phyloP scores from a whole-genome alignment of 1,284 basidiomycete genomes.

The Trichosporon faecale region DNA sequence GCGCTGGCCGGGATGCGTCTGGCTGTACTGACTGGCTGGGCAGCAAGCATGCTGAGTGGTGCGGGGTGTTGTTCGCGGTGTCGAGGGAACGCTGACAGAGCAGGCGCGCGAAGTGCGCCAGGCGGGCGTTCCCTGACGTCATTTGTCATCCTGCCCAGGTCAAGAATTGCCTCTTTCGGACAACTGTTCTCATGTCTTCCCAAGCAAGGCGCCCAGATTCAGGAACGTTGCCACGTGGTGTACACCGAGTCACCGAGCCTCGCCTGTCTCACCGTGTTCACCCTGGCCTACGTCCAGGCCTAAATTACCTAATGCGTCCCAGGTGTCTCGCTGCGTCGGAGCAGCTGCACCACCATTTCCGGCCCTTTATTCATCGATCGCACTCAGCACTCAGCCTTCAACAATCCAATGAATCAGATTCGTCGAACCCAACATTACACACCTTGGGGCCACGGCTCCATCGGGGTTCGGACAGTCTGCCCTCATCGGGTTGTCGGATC shows the following conservation, averaged over 20 bases:
- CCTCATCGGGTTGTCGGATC: neutral
- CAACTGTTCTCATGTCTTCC: neutral
- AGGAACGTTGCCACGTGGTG: neutral
- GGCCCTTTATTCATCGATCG: neutral
- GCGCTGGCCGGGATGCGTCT: neutral
- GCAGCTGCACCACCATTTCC: neutral
- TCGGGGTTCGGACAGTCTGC: neutral
- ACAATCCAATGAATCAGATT: too few species aligned
- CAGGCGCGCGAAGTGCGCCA: constrained; percentile 1
- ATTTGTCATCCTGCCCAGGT: neutral
- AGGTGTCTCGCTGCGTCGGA: neutral
- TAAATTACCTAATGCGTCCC: neutral
- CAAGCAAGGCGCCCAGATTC: neutral
- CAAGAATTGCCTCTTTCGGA: neutral
- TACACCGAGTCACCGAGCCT: neutral
- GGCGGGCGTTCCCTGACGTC: neutral
- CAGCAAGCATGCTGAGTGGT: neutral
- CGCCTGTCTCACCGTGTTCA: neutral
- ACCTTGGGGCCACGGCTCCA: neutral
- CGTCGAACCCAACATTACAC: too few species aligned
- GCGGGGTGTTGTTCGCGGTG: neutral
- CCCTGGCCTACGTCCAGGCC: neutral
- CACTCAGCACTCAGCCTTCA: neutral
- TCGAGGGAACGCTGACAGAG: constrained; percentile 1
- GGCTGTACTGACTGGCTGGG: neutral